Percentiles rank a stretch among this genome's conserved stretches.
These are phyloP conservation scores for Cryptococcus jaspeensis DNA, from an alignment of 1,284 basidiomycete species.

Conservation along the genomic window DNA sequence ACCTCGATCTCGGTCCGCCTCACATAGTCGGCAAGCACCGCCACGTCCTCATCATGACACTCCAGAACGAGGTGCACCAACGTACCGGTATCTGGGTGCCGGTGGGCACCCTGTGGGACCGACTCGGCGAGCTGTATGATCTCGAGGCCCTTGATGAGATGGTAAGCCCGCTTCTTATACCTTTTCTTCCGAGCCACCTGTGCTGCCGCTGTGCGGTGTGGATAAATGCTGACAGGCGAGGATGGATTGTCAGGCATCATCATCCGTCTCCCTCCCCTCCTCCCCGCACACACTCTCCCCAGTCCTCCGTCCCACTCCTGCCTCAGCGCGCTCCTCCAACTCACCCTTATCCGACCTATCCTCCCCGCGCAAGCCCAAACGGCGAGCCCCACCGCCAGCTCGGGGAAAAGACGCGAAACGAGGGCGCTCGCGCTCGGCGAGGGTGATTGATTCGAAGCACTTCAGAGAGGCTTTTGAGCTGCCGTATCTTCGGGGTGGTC, in stretches of 20 bases:
- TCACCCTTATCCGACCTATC: conserved; percentile 17
- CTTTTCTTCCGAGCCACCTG: too few relatives aligned
- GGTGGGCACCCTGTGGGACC: conserved; percentile 68
- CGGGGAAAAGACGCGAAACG: not conserved
- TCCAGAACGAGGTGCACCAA: conserved; percentile 35
- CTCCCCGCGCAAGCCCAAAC: conserved; percentile 9
- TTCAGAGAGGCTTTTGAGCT: conserved; percentile 20
- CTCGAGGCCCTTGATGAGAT: conserved; percentile 72
- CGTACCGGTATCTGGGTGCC: conserved; percentile 52
- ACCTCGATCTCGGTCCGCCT: too few relatives aligned
- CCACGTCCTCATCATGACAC: conserved; percentile 37
- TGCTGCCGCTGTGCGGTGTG: too few relatives aligned
- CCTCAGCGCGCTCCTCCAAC: conserved; percentile 5
- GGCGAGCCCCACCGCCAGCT: not conserved
- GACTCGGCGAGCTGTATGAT: conserved; percentile 69
- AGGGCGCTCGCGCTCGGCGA: conserved; percentile 15
- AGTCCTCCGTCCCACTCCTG: conserved; percentile 1
- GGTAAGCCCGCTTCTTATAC: conserved; percentile 60
- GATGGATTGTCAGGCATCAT: conserved; percentile 12
- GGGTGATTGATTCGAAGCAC: conserved; percentile 24
- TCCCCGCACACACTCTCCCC: conserved; percentile 14
- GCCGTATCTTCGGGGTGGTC: conserved; percentile 14
- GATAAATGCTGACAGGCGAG: too few relatives aligned
- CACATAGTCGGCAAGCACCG: conserved; percentile 37
- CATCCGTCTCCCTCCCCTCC: conserved; percentile 17